Conservation (phyloP, 139 green algal genomes). For the Asterochloris sp. region DNA sequence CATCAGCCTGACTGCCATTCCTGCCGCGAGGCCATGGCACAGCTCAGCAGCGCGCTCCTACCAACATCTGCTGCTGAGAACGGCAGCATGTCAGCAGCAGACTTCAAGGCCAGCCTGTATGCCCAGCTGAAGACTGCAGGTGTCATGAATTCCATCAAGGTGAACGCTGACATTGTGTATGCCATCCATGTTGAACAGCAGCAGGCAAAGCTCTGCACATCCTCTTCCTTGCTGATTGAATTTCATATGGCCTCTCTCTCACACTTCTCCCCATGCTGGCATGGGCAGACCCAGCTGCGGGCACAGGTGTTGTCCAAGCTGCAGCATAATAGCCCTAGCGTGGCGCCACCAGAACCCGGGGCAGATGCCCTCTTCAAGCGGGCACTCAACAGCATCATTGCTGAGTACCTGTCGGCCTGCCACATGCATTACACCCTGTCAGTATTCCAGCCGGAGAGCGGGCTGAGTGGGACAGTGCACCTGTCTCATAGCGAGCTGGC, state of each 20-base stretch:
- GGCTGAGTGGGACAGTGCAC: conserved; percentile 5
- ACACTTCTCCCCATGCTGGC: neutral
- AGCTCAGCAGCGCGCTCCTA: too few relatives aligned
- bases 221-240: too few relatives aligned
- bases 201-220: too few relatives aligned
- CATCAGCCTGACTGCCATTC: too few relatives aligned
- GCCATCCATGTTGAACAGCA: too few relatives aligned
- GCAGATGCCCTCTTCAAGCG: conserved; percentile 9
- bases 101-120: conserved; percentile 24
- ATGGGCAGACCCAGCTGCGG: conserved; percentile 18
- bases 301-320: conserved; percentile 20
- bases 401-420: conserved; percentile 24
- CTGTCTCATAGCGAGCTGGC: neutral
- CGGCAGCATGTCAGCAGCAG: neutral
- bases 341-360: neutral
- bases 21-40: too few relatives aligned
- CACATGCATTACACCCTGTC: conserved; percentile 27
- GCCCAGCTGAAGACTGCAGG: conserved; percentile 19
- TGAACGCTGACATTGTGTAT: neutral
- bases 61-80: too few relatives aligned
- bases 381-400: conserved; percentile 27
- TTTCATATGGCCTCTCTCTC: neutral
- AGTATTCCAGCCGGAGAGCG: conserved; percentile 36
- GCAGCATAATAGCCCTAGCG: neutral
- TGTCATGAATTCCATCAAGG: conserved; percentile 25